Evolutionary conservation across 768 basidiomycete genomes (phyloP), one percentile per base, ranked within the genome.

Genomic region (Suillus lakei): DNA sequence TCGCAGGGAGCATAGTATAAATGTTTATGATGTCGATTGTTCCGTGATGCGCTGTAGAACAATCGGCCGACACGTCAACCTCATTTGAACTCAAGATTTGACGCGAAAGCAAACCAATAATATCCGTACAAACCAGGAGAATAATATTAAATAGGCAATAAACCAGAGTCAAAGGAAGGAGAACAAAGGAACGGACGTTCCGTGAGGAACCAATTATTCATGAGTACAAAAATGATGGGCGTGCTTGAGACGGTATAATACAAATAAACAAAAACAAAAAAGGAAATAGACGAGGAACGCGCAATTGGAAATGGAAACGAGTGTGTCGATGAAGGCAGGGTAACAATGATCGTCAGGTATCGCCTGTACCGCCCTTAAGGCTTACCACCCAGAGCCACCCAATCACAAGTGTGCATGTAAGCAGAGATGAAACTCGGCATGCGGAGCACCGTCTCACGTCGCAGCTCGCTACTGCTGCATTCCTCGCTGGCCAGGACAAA

Each of bases 371-470:
- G 10, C 1, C 18, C 23, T 41, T 6, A 41, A 13, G 39, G 39
- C 18, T 41, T 28, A 16, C 58, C 58, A n/a, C 60, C n/a, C 26
- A 74, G 30, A 15, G 71, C 71, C 30, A 65, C 36, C 72, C 70
- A 76, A 48, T 74, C 72, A 44, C 66, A 72, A n/a, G 70, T 59
- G 15, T 12, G 41, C 74, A 76, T 70, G 0, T 32, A 53, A 23
- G 61, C 56, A 36, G 68, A 67, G 4, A 75, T 48, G 50, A 68
- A 56, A 64, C 60, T 72, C 10, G 70, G 66, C 70, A 74, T 73
- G 53, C 70, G 66, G 50, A 75, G 6, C 28, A 73, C 74, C 5
- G 72, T 65, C 38, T 73, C 74, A 38, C 71, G 75, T 62, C 69
- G 69, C 38, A 73, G 46, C 28, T 74, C 64, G 54, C 68, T 72